These are phyloP conservation scores for Lophiostoma macrostomum DNA, from an alignment of 495 filamentous ascomycete genomes.

Conservation along the genomic window DNA sequence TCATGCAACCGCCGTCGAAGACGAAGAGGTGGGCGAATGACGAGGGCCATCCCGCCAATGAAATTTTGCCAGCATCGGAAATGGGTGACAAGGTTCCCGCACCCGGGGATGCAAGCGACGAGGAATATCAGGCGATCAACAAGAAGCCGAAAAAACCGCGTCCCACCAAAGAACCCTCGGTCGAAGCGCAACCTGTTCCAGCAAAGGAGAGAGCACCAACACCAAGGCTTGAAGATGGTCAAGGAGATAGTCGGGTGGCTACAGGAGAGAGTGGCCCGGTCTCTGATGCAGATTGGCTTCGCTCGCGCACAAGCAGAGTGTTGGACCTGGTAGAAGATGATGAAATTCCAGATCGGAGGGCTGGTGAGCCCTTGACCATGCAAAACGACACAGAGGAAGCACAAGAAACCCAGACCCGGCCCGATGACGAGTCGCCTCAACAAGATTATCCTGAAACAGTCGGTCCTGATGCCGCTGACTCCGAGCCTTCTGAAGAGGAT, in stretches of 20 bases:
- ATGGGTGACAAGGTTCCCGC: slow-evolving; percentile 24
- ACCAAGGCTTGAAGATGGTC: not conserved
- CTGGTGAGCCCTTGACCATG: not conserved
- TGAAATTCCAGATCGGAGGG: not conserved
- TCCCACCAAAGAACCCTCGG: not conserved
- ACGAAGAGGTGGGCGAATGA: slow-evolving; percentile 65
- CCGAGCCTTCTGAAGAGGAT: slow-evolving; percentile 39
- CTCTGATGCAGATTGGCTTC: slow-evolving; percentile 87
- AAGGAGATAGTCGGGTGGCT: not conserved
- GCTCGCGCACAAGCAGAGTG: slow-evolving; percentile 85
- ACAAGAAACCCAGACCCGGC: not conserved
- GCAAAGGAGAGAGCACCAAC: too few species aligned
- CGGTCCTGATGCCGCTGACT: slow-evolving; percentile 34
- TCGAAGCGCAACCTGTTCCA: not conserved
- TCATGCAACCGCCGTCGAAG: slow-evolving; percentile 71
- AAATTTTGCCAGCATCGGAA: slow-evolving; percentile 21
- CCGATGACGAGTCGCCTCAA: not conserved
- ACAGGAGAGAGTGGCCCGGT: slow-evolving; percentile 36
- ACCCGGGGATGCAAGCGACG: slow-evolving; percentile 55
- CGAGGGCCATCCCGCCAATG: slow-evolving; percentile 36
- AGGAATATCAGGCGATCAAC: slow-evolving; percentile 62
- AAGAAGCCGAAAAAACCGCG: slow-evolving; percentile 41
- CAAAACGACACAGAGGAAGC: not conserved
- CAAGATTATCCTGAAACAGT: slow-evolving; percentile 28
- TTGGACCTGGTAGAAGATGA: slow-evolving; percentile 76